A percentile compares a stretch with the other conserved stretches of the same genome.
These are phyloP conservation scores for Dictyostelium capitatum DNA, from an alignment of 78 protist species.

Conservation along the genomic window DNA sequence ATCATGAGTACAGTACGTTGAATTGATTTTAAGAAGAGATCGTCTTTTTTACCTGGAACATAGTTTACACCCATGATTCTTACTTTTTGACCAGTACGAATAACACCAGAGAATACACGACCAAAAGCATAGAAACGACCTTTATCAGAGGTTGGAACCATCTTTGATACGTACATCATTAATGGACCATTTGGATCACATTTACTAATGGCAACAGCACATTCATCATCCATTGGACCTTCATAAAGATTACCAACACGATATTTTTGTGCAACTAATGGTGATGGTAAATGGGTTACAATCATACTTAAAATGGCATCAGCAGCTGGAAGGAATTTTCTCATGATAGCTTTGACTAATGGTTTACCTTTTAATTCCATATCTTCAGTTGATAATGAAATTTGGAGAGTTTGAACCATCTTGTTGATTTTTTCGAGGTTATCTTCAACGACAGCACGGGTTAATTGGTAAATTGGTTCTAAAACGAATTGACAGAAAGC, in stretches of 20 bases:
- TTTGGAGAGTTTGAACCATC: conserved; percentile 90
- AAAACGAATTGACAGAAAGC: conserved; percentile 97
- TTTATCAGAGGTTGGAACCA: conserved; percentile 99
- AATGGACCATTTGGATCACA: conserved; percentile 98
- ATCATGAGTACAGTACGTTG: conserved; percentile 99
- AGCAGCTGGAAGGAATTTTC: conserved; percentile 98
- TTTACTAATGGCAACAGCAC: conserved; percentile 82
- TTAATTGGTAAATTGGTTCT: conserved; percentile 97
- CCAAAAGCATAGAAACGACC: conserved; percentile 99
- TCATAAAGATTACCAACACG: conserved; percentile 96
- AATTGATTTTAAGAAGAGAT: conserved; percentile 96
- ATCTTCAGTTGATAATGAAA: conserved; percentile 94
- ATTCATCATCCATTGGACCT: conserved; percentile 97
- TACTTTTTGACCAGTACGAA: conserved; percentile 97
- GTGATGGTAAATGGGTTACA: conserved; percentile 98
- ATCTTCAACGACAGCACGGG: conserved; percentile 94
- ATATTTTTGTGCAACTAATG: conserved; percentile 98
- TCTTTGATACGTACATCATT: conserved; percentile 99
- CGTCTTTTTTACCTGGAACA: conserved; percentile 97
- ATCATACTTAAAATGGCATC: conserved; percentile 99
- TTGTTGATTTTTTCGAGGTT: conserved; percentile 88
- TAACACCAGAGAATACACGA: conserved; percentile 99
- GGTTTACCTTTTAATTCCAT: conserved; percentile 89
- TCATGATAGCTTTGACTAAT: conserved; percentile 98
- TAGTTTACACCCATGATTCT: conserved; percentile 99